These are phyloP conservation scores for Lactarius sanguifluus DNA, from an alignment of 768 basidiomycete species.

Conservation along the genomic window DNA sequence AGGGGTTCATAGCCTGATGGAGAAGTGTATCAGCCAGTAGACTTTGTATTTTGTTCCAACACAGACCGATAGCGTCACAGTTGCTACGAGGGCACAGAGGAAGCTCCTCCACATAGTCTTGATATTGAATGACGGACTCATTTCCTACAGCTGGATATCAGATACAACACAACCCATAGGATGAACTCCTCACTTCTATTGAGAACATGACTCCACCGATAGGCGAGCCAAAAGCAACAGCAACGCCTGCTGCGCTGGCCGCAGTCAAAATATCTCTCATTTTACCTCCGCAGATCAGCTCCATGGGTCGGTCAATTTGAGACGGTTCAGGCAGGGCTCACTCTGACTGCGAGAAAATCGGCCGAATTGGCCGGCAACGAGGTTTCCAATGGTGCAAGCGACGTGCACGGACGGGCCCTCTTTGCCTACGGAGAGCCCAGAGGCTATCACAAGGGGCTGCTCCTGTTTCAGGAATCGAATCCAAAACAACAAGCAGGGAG, in stretches of 20 bases:
- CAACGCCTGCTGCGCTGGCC: constrained; percentile 95
- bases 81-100: constrained; percentile 95
- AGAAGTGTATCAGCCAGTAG: not conserved
- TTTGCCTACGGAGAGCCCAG: constrained; percentile 95
- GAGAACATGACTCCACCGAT: constrained; percentile 98
- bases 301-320: constrained; percentile 16
- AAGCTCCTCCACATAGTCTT: constrained; percentile 99
- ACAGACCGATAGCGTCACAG: constrained; percentile 90
- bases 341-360: constrained; percentile 88
- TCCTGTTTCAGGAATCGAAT: constrained; percentile 22
- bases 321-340: constrained; percentile 38
- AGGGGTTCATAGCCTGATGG: constrained; percentile 92
- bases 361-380: constrained; percentile 82
- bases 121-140: constrained; percentile 96
- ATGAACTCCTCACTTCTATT: constrained; percentile 70
- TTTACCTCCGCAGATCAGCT: constrained; percentile 49
- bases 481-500: not conserved
- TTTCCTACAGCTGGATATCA: constrained; percentile 65
- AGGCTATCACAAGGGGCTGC: constrained; percentile 95
- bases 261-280: constrained; percentile 92
- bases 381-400: constrained; percentile 88
- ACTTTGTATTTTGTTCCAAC: constrained; percentile 4
- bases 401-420: constrained; percentile 98
- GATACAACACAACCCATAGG: not conserved
- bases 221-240: constrained; percentile 97